These are phyloP conservation scores for Colletotrichum sp. DNA, from an alignment of 2,329 filamentous ascomycete species.

Conservation along the genomic window DNA sequence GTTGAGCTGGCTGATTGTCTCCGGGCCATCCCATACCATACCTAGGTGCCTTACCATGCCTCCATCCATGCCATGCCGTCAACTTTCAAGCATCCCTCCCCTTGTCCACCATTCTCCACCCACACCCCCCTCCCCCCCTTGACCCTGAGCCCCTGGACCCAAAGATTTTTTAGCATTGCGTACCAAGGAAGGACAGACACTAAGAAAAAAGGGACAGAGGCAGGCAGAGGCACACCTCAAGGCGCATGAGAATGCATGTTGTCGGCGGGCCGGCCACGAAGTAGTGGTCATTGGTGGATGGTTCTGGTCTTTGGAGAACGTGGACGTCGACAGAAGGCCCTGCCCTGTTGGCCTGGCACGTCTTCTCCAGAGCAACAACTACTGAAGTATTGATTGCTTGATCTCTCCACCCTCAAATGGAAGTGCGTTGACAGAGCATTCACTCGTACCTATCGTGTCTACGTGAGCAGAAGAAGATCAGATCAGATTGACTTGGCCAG, in stretches of 20 bases:
- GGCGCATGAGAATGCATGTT: not conserved
- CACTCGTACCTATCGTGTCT: not conserved
- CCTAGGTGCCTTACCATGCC: not conserved
- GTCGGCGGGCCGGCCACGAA: not conserved
- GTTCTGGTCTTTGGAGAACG: not conserved
- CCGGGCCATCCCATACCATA: constrained; percentile 14
- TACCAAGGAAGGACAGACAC: not conserved
- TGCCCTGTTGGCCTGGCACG: not conserved
- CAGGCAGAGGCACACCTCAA: not conserved
- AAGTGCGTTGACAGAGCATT: not conserved
- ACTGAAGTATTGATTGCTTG: not conserved
- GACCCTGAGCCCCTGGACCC: not conserved
- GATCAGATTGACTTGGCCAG: not conserved
- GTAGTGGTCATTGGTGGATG: not conserved
- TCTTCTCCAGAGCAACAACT: not conserved
- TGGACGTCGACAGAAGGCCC: not conserved
- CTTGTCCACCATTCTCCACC: not conserved
- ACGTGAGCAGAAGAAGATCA: not conserved
- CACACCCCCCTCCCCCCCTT: not conserved
- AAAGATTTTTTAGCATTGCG: constrained; percentile 1
- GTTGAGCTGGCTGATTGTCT: not conserved
- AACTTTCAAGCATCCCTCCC: not conserved
- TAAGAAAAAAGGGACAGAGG: not conserved
- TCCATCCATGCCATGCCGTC: not conserved
- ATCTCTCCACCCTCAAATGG: not conserved